A percentile compares a stretch with the other conserved stretches of the same genome.
These are phyloP conservation scores for Piper longum DNA, from an alignment of 164 flowering plant species.

Conservation along the genomic window DNA sequence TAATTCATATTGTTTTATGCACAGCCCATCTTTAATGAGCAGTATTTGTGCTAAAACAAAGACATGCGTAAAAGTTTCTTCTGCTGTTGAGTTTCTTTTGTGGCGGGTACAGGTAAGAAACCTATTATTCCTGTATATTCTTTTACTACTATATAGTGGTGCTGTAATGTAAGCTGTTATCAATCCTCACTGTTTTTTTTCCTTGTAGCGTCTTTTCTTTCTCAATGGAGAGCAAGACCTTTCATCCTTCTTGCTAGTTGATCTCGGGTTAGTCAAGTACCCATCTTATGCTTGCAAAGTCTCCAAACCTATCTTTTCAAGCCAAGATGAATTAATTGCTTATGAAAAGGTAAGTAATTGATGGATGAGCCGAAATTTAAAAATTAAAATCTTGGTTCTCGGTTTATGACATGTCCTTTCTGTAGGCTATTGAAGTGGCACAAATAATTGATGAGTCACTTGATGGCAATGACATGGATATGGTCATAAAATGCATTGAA, in stretches of 20 bases:
- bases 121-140: neutral
- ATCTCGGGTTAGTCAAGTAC: slow-evolving; percentile 75
- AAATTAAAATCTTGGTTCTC: slow-evolving; percentile 1
- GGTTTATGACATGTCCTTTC: slow-evolving; percentile 1
- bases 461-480: slow-evolving; percentile 37
- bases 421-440: slow-evolving; percentile 84
- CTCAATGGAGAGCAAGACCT: slow-evolving; percentile 84
- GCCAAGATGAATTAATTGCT: slow-evolving; percentile 44
- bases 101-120: slow-evolving; percentile 79
- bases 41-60: slow-evolving; percentile 37
- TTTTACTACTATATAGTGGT: neutral
- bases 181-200: neutral
- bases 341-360: slow-evolving; percentile 61
- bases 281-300: slow-evolving; percentile 64
- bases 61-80: slow-evolving; percentile 40
- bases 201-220: slow-evolving; percentile 81
- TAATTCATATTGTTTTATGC: slow-evolving; percentile 1
- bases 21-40: slow-evolving; percentile 41
- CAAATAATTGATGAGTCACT: slow-evolving; percentile 77
- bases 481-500: slow-evolving; percentile 48
- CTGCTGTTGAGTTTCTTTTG: slow-evolving; percentile 52
- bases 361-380: neutral
- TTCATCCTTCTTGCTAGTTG: slow-evolving; percentile 68
- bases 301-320: slow-evolving; percentile 40
- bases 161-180: neutral